Percentiles rank a stretch among this genome's conserved stretches.
These are phyloP conservation scores for Aspergillus vadensis DNA, from an alignment of 2,329 filamentous ascomycete genomes.

Conservation along the genomic window DNA sequence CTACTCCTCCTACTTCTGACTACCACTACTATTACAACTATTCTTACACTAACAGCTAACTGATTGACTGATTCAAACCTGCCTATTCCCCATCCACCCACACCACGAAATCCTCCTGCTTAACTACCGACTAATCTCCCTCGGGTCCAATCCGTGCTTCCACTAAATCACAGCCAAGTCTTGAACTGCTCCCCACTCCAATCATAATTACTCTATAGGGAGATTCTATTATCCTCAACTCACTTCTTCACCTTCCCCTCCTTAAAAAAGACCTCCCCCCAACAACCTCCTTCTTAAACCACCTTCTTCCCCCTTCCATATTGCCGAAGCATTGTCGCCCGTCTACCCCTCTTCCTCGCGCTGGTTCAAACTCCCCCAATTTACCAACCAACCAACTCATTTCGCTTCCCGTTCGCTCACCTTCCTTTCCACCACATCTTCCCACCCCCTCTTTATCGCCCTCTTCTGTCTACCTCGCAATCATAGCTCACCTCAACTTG, in stretches of 20 bases:
- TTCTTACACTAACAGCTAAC: too few species aligned
- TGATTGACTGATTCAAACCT: neutral
- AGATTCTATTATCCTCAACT: constrained; percentile 8
- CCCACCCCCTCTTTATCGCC: neutral
- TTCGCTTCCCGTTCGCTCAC: neutral
- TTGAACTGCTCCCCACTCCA: constrained; percentile 8
- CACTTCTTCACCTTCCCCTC: neutral
- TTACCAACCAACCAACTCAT: neutral
- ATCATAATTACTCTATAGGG: constrained; percentile 7
- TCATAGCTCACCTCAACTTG: neutral
- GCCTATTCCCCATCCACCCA: neutral
- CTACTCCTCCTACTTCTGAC: too few species aligned
- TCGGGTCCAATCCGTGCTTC: constrained; percentile 2
- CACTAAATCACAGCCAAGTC: constrained; percentile 17
- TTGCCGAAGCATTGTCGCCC: neutral
- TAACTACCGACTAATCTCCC: neutral
- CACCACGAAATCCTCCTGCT: neutral
- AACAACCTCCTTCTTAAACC: neutral
- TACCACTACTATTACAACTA: too few species aligned
- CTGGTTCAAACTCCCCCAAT: neutral
- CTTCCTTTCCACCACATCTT: neutral
- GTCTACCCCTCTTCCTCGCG: neutral
- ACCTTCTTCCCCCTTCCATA: neutral
- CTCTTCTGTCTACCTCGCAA: neutral
- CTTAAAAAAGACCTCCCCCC: neutral